Evolutionary conservation across 1,139 yeast species (phyloP).

Genomic region (Geotrichum candidum): DNA sequence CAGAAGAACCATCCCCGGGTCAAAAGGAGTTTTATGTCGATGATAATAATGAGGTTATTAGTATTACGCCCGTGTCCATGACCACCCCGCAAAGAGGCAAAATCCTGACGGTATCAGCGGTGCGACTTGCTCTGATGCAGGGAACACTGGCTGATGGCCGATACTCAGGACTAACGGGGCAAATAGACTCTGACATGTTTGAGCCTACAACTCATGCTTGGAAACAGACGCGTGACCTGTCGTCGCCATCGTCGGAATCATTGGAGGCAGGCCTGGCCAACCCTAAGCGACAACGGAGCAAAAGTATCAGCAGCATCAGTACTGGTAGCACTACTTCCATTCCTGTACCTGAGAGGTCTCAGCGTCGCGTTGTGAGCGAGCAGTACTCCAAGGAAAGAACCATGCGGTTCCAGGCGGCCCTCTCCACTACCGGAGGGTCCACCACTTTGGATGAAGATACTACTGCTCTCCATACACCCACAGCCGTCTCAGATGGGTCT

Average conservation of each 20-base stretch:
- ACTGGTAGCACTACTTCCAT: not conserved
- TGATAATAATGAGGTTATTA: slow-evolving; percentile 2
- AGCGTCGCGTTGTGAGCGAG: not conserved
- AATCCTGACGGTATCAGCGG: not conserved
- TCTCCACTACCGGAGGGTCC: not conserved
- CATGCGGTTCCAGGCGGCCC: not conserved
- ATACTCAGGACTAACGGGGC: not conserved
- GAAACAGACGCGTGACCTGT: not conserved
- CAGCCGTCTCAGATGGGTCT: not conserved
- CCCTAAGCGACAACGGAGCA: not conserved
- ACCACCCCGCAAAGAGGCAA: not conserved
- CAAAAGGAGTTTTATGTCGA: not conserved
- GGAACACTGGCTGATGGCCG: not conserved
- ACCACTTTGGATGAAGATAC: not conserved
- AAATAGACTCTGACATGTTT: not conserved
- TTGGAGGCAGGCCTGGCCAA: not conserved
- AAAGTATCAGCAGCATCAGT: not conserved
- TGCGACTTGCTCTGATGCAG: not conserved
- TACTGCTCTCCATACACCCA: not conserved
- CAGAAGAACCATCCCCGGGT: not conserved
- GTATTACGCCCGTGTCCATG: slow-evolving; percentile 7
- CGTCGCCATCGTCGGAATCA: not conserved
- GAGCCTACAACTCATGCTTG: not conserved
- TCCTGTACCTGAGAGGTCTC: not conserved
- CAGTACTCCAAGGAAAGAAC: not conserved